Base-by-base conservation (phyloP, 2,329 filamentous ascomycete genomes). In the Dryadomyces quercivorus region DNA sequence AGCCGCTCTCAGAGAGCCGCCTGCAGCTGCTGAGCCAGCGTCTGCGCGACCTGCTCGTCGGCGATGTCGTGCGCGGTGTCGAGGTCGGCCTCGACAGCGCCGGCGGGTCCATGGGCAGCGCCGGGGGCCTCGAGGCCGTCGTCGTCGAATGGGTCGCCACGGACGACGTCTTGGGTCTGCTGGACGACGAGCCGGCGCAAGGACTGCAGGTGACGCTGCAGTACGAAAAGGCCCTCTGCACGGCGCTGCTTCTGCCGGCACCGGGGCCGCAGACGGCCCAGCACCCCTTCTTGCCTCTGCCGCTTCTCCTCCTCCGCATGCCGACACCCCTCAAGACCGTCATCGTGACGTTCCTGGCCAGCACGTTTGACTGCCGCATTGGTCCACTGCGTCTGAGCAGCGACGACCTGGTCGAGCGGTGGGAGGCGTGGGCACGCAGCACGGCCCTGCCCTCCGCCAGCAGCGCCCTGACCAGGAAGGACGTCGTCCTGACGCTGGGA, bases 51-150 rank as follows among this genome's bases (percentile, higher is more conserved):
- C 69, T 69, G 1, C 70, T 82, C 0, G 76, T 80, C 0, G 78
- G 78, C 16, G 78, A 82, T 59, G 74, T 80, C 1, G 75, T 82
- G n/a, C 75, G 79, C 54, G 79, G 79, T 46, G 74, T 82, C 18
- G 76, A 81, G 58, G 72, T 82, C 18, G 72, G 73, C 0, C 61
- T 76, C 5, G 59, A 57, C 12, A 62, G 61, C 26, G 70, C 69
- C 18, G 31, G 12, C 26, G 70, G 60, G 7, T 57, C 63, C 0
- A 61, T 74, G 21, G 67, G 67, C 0, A 64, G 69, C 9, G 67
- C 70, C 0, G 74, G 74, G 1, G 66, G 71, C 2, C 60, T 82
- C 20, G 71, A 74, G 57, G 62, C 62, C 5, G 75, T 81, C 1
- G 67, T 67, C 13, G 70, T 80, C 26, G 68, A 71, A 1, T 77